Evolutionary conservation across 352 stramenopile genomes (phyloP).

Genomic region (Pythium vanterpoolii): DNA sequence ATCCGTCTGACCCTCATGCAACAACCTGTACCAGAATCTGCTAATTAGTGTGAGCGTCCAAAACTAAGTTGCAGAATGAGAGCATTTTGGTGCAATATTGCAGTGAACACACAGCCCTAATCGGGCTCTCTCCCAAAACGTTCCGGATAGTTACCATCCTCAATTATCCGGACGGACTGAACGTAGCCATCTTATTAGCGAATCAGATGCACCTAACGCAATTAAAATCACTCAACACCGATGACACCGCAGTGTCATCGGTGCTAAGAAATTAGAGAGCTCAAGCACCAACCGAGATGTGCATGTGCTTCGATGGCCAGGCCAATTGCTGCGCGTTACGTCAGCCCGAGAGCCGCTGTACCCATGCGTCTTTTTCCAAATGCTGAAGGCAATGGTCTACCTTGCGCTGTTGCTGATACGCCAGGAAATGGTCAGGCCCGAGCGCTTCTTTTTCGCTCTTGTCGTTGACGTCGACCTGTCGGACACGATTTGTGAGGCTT

Average conservation of each 20-base stretch:
- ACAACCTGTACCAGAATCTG: not conserved
- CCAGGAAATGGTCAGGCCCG: constrained; percentile 47
- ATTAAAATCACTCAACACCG: constrained; percentile 1
- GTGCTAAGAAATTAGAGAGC: not conserved
- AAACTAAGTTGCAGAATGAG: not conserved
- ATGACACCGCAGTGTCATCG: too few relatives aligned
- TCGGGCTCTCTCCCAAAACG: constrained; percentile 15
- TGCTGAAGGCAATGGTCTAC: constrained; percentile 53
- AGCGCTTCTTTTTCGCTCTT: constrained; percentile 24
- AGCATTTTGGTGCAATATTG: not conserved
- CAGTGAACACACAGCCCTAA: constrained; percentile 21
- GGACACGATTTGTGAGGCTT: too few relatives aligned
- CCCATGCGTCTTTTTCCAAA: constrained; percentile 47
- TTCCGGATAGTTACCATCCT: constrained; percentile 8
- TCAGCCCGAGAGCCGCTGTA: constrained; percentile 20
- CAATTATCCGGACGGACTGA: constrained; percentile 13
- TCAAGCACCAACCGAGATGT: not conserved
- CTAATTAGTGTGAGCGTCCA: not conserved
- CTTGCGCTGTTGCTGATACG: constrained; percentile 59
- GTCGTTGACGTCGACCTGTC: constrained; percentile 16
- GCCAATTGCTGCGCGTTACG: too few relatives aligned
- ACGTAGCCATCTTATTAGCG: constrained; percentile 15
- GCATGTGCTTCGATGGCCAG: too few relatives aligned
- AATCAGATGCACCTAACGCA: constrained; percentile 2
- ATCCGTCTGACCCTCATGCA: not conserved